phyloP scores from a whole-genome alignment of 129 eudicot species.

The Erigeron canadensis region DNA sequence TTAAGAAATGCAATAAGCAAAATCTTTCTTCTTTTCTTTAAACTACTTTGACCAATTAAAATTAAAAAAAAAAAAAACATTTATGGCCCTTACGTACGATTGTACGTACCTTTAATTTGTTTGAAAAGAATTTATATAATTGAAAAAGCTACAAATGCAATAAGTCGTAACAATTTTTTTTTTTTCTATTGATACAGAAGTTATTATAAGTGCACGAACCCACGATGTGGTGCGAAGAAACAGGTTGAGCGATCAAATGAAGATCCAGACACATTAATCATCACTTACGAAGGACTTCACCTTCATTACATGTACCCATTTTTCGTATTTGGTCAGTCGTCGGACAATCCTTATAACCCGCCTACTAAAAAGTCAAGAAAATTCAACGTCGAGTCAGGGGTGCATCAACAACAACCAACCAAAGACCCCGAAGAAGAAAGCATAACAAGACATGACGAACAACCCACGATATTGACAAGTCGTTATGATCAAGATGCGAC shows the following conservation, averaged over 20 bases:
- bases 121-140: too few species aligned
- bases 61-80: too few species aligned
- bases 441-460: conserved; percentile 15
- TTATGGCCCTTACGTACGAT: too few species aligned
- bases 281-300: conserved; percentile 94
- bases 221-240: conserved; percentile 83
- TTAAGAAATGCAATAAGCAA: too few species aligned
- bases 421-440: conserved; percentile 22
- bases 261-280: conserved; percentile 70
- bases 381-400: neutral
- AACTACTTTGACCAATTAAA: too few species aligned
- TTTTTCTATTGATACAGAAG: conserved; percentile 49
- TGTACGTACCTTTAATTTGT: too few species aligned
- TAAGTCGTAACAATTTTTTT: too few species aligned
- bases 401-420: neutral
- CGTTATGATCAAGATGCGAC: neutral
- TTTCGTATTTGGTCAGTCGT: conserved; percentile 32
- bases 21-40: too few species aligned
- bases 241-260: conserved; percentile 75
- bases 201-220: conserved; percentile 89
- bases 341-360: conserved; percentile 24
- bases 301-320: conserved; percentile 79
- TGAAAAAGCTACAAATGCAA: too few species aligned
- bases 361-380: conserved; percentile 40
- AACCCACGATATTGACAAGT: conserved; percentile 5